Evolutionary conservation across 345 rosid genomes (phyloP).

Genomic region (Murraya paniculata): DNA sequence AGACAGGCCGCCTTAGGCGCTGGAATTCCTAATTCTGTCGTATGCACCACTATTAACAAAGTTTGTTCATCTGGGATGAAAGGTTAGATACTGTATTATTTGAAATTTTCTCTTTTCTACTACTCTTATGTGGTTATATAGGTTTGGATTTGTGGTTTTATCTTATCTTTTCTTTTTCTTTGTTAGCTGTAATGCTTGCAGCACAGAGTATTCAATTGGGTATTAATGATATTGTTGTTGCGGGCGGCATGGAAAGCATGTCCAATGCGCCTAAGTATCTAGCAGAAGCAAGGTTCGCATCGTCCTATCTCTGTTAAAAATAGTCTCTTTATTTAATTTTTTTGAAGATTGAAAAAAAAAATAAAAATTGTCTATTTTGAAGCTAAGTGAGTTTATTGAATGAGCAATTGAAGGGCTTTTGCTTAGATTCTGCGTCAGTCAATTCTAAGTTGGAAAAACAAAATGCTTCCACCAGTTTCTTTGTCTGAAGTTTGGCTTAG

Average conservation of each 20-base stretch:
- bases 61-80: constrained; percentile 97
- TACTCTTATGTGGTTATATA: neutral
- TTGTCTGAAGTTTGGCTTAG: neutral
- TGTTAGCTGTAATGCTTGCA: constrained; percentile 81
- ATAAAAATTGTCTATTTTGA: neutral
- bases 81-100: constrained; percentile 35
- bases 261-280: constrained; percentile 91
- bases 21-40: constrained; percentile 77
- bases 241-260: constrained; percentile 99
- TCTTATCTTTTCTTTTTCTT: constrained; percentile 1
- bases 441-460: neutral
- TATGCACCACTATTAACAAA: constrained; percentile 93
- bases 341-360: neutral
- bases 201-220: constrained; percentile 82
- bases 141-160: neutral
- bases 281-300: constrained; percentile 71
- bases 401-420: neutral
- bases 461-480: neutral
- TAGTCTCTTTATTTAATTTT: neutral
- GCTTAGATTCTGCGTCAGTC: neutral
- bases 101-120: neutral
- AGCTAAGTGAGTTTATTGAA: neutral
- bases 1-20: constrained; percentile 98
- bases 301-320: neutral
- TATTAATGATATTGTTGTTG: constrained; percentile 76